Conservation (phyloP, 805 yeast species). For the Kluyveromyces nonfermentans region DNA sequence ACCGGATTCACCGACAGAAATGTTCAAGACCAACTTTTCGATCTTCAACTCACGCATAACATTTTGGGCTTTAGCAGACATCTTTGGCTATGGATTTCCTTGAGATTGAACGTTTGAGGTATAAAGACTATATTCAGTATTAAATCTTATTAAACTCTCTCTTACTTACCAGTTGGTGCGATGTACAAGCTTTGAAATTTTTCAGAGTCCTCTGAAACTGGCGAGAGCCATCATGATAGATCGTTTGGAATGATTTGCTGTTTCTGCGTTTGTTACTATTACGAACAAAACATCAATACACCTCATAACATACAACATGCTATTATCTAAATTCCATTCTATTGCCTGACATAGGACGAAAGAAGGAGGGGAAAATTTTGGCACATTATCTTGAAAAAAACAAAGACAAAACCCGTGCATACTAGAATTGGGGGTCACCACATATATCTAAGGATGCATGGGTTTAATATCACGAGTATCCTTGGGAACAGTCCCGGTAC, state of each 20-base stretch:
- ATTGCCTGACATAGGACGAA: neutral
- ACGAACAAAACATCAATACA: neutral
- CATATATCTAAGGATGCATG: too few relatives aligned
- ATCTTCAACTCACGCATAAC: slow-evolving; percentile 98
- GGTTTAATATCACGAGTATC: neutral
- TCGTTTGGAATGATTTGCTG: neutral
- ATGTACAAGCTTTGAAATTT: neutral
- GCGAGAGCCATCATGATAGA: neutral
- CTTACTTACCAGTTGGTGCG: neutral
- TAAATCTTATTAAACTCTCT: neutral
- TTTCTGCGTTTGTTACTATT: neutral
- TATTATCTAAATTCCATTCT: neutral
- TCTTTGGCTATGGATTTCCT: slow-evolving; percentile 19
- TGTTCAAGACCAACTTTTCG: slow-evolving; percentile 99
- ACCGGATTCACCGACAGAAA: slow-evolving; percentile 99
- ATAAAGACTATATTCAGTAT: too few relatives aligned
- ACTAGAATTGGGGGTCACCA: too few relatives aligned
- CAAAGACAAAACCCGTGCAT: neutral
- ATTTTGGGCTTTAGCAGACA: slow-evolving; percentile 65
- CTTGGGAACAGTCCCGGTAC: neutral
- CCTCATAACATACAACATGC: neutral
- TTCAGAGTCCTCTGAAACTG: neutral
- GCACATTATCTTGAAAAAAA: too few relatives aligned
- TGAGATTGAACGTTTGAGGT: neutral
- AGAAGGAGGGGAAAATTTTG: neutral